Conservation (phyloP, 1,284 basidiomycete genomes). For the Violaceomyces palustris region DNA sequence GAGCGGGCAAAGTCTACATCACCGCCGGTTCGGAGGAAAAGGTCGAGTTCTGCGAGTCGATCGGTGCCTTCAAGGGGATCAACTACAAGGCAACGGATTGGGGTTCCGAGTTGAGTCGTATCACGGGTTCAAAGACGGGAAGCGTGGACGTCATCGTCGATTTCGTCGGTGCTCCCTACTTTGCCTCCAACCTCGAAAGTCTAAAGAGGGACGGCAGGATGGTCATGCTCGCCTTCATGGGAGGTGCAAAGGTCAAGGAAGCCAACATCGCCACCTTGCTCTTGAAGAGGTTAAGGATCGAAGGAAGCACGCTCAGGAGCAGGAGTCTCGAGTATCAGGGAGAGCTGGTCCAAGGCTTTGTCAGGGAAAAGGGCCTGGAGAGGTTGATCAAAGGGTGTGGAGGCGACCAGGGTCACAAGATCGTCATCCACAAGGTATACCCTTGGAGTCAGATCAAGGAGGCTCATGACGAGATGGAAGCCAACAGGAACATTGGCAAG, state of each 20-base stretch:
- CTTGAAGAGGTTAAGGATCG: conserved; percentile 79
- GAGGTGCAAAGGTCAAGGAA: conserved; percentile 66
- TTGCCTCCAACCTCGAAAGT: conserved; percentile 71
- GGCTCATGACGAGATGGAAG: conserved; percentile 82
- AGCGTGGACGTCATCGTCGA: conserved; percentile 79
- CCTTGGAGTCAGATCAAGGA: conserved; percentile 75
- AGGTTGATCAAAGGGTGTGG: conserved; percentile 12
- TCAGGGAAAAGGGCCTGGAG: conserved; percentile 24
- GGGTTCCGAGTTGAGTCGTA: conserved; percentile 59
- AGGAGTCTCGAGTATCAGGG: conserved; percentile 75
- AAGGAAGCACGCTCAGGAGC: conserved; percentile 81
- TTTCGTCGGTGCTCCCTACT: conserved; percentile 79
- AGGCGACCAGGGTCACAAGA: conserved; percentile 13
- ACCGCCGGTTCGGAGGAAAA: conserved; percentile 84
- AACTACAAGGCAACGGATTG: conserved; percentile 85
- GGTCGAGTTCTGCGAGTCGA: conserved; percentile 66
- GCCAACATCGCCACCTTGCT: conserved; percentile 67
- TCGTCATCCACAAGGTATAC: conserved; percentile 60
- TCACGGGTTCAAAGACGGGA: conserved; percentile 25
- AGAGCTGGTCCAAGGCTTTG: conserved; percentile 67
- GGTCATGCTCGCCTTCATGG: conserved; percentile 65
- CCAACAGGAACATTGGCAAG: conserved; percentile 67
- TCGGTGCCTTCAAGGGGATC: conserved; percentile 65
- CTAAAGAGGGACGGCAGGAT: conserved; percentile 75
- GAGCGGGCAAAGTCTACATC: conserved; percentile 56